Base-by-base conservation (phyloP, 2,329 filamentous ascomycete species). In the Capronia epimyces region DNA sequence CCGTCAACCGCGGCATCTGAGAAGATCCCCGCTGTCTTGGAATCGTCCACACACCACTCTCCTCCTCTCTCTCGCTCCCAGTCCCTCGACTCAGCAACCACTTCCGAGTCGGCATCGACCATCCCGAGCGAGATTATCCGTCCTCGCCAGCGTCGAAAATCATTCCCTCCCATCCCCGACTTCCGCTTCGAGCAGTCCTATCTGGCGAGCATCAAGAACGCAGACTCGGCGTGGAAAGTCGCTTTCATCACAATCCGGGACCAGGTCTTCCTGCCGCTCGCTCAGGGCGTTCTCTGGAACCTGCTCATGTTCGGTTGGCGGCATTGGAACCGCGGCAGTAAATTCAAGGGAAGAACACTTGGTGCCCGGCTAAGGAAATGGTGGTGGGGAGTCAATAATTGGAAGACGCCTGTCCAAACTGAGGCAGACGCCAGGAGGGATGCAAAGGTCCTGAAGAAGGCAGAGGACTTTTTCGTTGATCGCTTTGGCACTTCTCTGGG, bases 141-240 rank as follows among this genome's bases (percentile, higher is more conserved):
- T 5, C 65, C 66, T 25, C 50, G 65, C 3, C 60, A 65, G 10
- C 67, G 71, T 13, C 66, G 67, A 12, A 63, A 67, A 25, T 66
- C 65, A n/a, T 79, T 96, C 64, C 89, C 90, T 41, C 81, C 81
- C 2, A 67, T 86, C 41, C 82, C 82, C 3, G 93, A 98, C 71
- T 75, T 98, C 60, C 82, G 93, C 37, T 97, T 97, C 71, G 93
- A 98, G 73, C 93, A 98, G 78, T 96, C 90, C 76, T 98, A 98
- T 69, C 79, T 98, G 49, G 85, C 87, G 62, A 95, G 89, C 71
- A 86, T 98, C 61, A 80, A 84, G 58, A 77, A 81, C 49, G 89
- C 89, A 29, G 81, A 93, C 59, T 83, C 81, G 20, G 90, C 84
- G 82, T 84, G 86, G 73, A 81, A 82, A 66, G 80, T 98, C 25